Evolutionary conservation across 1,284 basidiomycete species (phyloP).

Genomic region (Sutorius eximius): DNA sequence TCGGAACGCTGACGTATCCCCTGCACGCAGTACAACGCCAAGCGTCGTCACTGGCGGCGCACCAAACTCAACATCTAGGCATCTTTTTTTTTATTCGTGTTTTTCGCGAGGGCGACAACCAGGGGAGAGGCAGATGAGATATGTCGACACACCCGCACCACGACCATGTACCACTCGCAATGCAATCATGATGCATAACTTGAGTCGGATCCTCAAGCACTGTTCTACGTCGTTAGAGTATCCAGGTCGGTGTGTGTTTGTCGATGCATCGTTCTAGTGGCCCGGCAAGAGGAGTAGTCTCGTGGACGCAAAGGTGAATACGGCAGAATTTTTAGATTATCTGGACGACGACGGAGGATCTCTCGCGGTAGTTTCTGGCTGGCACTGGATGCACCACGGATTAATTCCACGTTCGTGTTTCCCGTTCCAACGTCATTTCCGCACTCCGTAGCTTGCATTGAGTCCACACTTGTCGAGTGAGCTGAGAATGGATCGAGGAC

Average conservation of each 20-base stretch:
- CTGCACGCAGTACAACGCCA: conserved; percentile 79
- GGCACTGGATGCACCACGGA: too few relatives aligned
- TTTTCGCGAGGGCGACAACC: background rate
- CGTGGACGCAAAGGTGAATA: too few relatives aligned
- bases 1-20: background rate
- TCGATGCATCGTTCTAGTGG: background rate
- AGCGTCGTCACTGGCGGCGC: conserved; percentile 92
- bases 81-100: background rate
- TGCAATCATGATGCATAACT: conserved; percentile 19
- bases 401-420: background rate
- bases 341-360: too few relatives aligned
- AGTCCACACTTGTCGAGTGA: too few relatives aligned
- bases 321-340: too few relatives aligned
- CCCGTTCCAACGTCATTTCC: background rate
- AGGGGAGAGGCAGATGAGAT: conserved; percentile 17
- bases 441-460: background rate
- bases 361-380: too few relatives aligned
- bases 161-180: conserved; percentile 31
- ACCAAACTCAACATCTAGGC: conserved; percentile 91
- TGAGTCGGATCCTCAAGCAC: background rate
- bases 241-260: background rate
- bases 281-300: too few relatives aligned
- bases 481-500: background rate
- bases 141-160: conserved; percentile 12
- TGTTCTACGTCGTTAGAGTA: background rate